Base-by-base conservation (phyloP, 371 early-diverging fungal species). In the Enterospora canceri region DNA sequence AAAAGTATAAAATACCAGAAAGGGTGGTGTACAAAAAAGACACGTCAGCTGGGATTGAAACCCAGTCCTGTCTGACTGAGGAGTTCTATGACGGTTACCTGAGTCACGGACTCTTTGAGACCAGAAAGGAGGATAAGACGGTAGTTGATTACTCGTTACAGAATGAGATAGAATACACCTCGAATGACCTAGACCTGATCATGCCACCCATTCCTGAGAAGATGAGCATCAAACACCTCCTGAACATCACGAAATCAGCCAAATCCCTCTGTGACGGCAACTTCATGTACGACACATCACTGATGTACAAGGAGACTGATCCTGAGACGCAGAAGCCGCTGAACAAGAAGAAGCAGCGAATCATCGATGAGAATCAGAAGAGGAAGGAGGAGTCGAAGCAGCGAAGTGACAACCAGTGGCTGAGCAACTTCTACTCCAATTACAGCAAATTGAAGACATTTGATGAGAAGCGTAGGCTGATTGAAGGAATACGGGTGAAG, bases 261-360 rank as follows among this genome's bases (percentile, higher is more conserved):
- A 46, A 51, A 56, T 62, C 62, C n/a, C 30, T 76, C 4, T 72
- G 68, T 61, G 73, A 65, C 40, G 69, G 68, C 5, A 62, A 64
- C 50, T 56, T 76, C 18, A 32, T 66, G 5, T 76, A 65, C 47
- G 15, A 50, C 1, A 62, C 67, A 2, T 65, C 71, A 32, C 30
- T 62, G 1, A 53, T 33, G 24, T 19, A 23, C 8, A 67, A 48
- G 55, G 58, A 66, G 12, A 65, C 56, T 26, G 15, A 15, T 15
- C 4, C 53, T 5, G 53, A 18, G 8, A 56, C 48, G 47, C 50
- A 49, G 31, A 65, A 72, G 56, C 57, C 26, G 31, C 47, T 59
- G 33, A 72, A 70, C 58, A 78, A 72, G 34, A 80, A 80, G 51
- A 79, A 72, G 62, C 62, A 61, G 58, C 56, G 68, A 48, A 79